phyloP scores from a whole-genome alignment of 2,329 filamentous ascomycete species.

The Sporothrix pseudoabietina region DNA sequence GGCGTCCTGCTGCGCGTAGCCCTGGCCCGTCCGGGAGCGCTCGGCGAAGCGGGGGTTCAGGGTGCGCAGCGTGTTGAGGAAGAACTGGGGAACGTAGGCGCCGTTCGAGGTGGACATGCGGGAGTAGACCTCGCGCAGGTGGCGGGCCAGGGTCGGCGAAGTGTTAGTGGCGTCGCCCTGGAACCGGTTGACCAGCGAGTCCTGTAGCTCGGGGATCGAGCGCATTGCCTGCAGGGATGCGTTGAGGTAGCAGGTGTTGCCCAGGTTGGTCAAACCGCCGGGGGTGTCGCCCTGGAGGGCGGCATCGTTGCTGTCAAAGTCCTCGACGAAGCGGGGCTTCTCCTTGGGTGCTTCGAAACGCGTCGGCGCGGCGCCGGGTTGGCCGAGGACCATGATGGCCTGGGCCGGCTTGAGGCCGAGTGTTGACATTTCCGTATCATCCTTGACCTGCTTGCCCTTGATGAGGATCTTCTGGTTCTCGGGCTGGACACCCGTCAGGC shows the following conservation, averaged over 20 bases:
- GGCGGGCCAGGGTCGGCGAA: conserved; percentile 66
- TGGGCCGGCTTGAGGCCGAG: conserved; percentile 85
- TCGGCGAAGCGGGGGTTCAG: conserved; percentile 93
- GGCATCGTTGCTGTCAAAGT: conserved; percentile 94
- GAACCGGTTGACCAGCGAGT: conserved; percentile 67
- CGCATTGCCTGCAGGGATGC: conserved; percentile 91
- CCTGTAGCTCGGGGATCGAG: conserved; percentile 86
- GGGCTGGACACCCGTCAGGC: conserved; percentile 91
- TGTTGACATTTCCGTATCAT: conserved; percentile 84
- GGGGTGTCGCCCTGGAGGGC: conserved; percentile 82
- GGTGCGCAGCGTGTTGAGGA: conserved; percentile 76
- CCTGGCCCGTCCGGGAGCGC: conserved; percentile 75
- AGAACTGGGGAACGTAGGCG: conserved; percentile 79
- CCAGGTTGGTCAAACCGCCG: conserved; percentile 85
- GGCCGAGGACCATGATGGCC: conserved; percentile 95
- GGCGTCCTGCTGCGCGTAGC: conserved; percentile 96
- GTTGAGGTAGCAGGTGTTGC: conserved; percentile 98
- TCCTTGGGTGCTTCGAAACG: conserved; percentile 74
- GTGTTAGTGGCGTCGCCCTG: conserved; percentile 37
- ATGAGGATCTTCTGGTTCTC: conserved; percentile 94
- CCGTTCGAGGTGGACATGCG: conserved; percentile 88
- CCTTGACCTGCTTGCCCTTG: conserved; percentile 92
- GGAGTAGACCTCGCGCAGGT: conserved; percentile 81
- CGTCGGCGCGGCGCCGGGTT: conserved; percentile 67
- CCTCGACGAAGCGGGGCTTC: conserved; percentile 85